Conservation (phyloP, 2,329 filamentous ascomycete genomes). For the Pseudogymnoascus sp. region DNA sequence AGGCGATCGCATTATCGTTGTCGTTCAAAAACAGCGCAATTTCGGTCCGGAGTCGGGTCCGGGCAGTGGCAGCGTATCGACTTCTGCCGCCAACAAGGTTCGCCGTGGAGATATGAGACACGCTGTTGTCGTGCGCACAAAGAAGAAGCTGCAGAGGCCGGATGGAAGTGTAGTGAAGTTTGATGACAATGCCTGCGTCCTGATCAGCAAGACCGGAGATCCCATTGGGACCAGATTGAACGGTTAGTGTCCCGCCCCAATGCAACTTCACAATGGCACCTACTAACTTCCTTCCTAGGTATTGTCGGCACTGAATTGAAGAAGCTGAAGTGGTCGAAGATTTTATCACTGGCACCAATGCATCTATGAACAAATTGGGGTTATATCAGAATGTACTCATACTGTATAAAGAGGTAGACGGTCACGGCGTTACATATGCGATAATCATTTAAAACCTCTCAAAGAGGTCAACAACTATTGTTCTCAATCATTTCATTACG, state of each 20-base stretch:
- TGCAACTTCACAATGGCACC: neutral
- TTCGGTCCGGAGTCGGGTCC: slow-evolving; percentile 65
- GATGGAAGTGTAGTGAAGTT: slow-evolving; percentile 90
- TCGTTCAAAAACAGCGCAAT: slow-evolving; percentile 90
- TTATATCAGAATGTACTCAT: slow-evolving; percentile 8
- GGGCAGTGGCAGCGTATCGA: slow-evolving; percentile 58
- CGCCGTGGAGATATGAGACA: slow-evolving; percentile 94
- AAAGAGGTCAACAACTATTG: slow-evolving; percentile 1
- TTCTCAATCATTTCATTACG: slow-evolving; percentile 6
- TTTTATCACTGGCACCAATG: slow-evolving; percentile 86
- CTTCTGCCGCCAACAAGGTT: slow-evolving; percentile 80
- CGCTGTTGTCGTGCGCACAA: slow-evolving; percentile 87
- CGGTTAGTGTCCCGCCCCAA: slow-evolving; percentile 39
- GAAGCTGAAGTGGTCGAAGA: slow-evolving; percentile 96
- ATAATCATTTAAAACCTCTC: slow-evolving; percentile 6
- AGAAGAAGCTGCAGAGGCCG: slow-evolving; percentile 75
- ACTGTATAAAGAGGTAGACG: slow-evolving; percentile 7
- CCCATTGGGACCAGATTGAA: slow-evolving; percentile 89
- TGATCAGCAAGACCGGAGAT: slow-evolving; percentile 95
- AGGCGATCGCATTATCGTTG: slow-evolving; percentile 96
- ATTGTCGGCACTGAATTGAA: slow-evolving; percentile 85
- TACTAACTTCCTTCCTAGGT: slow-evolving; percentile 38
- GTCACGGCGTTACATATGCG: slow-evolving; percentile 6
- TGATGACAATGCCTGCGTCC: slow-evolving; percentile 95
- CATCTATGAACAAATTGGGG: slow-evolving; percentile 47